Conservation (phyloP, 108 stramenopile genomes). For the Cyclotella choctawhatcheeana region DNA sequence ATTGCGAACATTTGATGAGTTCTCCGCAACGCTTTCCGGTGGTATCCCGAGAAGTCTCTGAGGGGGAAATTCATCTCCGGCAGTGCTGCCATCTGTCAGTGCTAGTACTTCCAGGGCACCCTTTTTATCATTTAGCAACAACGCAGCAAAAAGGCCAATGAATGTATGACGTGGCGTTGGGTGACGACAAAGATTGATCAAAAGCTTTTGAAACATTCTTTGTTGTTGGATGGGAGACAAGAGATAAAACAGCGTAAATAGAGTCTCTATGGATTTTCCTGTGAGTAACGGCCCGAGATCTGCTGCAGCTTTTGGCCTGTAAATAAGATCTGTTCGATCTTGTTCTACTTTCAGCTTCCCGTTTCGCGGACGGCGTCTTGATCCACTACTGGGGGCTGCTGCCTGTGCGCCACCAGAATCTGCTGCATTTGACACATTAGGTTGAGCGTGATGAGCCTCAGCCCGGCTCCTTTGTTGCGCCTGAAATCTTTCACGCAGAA, state of each 20-base stretch:
- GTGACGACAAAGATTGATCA: conserved; percentile 73
- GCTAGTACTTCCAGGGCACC: conserved; percentile 49
- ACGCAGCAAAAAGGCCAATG: conserved; percentile 49
- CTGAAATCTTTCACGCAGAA: conserved; percentile 85
- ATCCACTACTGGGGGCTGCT: conserved; percentile 9
- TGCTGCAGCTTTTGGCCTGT: conserved; percentile 33
- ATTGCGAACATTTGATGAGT: conserved; percentile 31
- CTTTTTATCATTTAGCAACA: conserved; percentile 66
- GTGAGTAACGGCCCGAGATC: conserved; percentile 60
- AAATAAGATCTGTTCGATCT: conserved; percentile 57
- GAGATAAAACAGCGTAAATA: conserved; percentile 74
- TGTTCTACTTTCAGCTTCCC: conserved; percentile 63
- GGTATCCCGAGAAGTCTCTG: conserved; percentile 67
- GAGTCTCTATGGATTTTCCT: conserved; percentile 51
- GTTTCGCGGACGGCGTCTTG: conserved; percentile 43
- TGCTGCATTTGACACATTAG: conserved; percentile 28
- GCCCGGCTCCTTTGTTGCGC: conserved; percentile 44
- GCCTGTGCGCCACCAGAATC: conserved; percentile 1
- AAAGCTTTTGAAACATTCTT: conserved; percentile 74
- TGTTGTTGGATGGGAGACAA: conserved; percentile 82
- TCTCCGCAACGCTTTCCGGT: conserved; percentile 60
- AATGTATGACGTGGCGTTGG: conserved; percentile 47
- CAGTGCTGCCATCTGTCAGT: conserved; percentile 32
- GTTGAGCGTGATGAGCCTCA: conserved; percentile 17
- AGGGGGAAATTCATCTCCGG: conserved; percentile 72